These are phyloP conservation scores for Amphichorda felina DNA, from an alignment of 2,329 filamentous ascomycete species.

Conservation along the genomic window DNA sequence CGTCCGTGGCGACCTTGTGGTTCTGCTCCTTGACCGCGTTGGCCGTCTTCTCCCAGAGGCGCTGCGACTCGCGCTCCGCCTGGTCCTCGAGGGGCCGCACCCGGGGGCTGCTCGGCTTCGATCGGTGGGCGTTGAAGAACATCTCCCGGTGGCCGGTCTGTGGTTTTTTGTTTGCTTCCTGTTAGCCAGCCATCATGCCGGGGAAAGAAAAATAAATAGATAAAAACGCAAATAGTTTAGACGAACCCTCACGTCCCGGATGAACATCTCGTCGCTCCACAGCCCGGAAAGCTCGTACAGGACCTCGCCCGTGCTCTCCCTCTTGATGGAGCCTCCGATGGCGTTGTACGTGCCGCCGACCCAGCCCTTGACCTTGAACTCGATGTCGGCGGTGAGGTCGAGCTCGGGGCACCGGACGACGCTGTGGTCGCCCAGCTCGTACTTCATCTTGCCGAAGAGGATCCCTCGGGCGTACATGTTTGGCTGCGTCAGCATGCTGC, in stretches of 20 bases:
- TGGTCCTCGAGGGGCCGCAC: slow-evolving; percentile 77
- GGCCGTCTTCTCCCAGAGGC: slow-evolving; percentile 72
- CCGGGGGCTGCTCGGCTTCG: slow-evolving; percentile 63
- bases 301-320: slow-evolving; percentile 72
- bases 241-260: slow-evolving; percentile 68
- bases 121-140: slow-evolving; percentile 75
- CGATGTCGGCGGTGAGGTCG: slow-evolving; percentile 77
- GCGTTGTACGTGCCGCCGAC: slow-evolving; percentile 94
- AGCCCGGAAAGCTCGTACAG: slow-evolving; percentile 86
- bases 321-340: slow-evolving; percentile 83
- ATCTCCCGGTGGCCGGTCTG: slow-evolving; percentile 82
- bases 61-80: slow-evolving; percentile 80
- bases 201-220: slow-evolving; percentile 1
- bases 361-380: slow-evolving; percentile 98
- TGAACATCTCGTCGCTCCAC: slow-evolving; percentile 92
- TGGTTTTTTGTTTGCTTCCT: not conserved
- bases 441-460: slow-evolving; percentile 98
- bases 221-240: not conserved
- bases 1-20: slow-evolving; percentile 80
- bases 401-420: slow-evolving; percentile 85
- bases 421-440: slow-evolving; percentile 93
- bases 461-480: slow-evolving; percentile 99
- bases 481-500: slow-evolving; percentile 82
- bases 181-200: not conserved
- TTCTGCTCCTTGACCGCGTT: slow-evolving; percentile 75